Base-by-base conservation (phyloP, 192 early-diverging fungal genomes). In the Backusella westeae region DNA sequence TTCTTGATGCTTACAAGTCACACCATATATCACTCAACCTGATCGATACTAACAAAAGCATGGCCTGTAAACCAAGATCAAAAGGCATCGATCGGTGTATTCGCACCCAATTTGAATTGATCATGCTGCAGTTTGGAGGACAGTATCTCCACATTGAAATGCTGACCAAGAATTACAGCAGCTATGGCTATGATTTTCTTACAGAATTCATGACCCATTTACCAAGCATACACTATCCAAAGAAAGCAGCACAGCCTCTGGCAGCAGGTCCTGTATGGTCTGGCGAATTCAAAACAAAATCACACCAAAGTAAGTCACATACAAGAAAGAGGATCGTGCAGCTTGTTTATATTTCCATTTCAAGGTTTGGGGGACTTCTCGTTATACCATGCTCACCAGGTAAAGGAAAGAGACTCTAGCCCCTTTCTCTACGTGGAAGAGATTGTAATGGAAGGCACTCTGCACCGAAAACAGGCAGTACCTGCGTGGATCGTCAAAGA, bases 221-320 rank as follows among this genome's bases (percentile, higher is more conserved):
- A 69, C 68, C 68, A 39, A 69, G 21, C 21, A 19, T n/a, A 19
- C 4, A 23, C 5, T 23, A 41, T 38, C 34, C 34, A 41, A 69
- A 39, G 56, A 63, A 63, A 29, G 9, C 3, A 26, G 4, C 12
- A n/a, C 56, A 63, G 23, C 56, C 10, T 29, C 10, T 63, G 7
- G 35, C 68, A 23, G 12, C 36, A 69, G 8, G 9, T 23, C 68
- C 68, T 41, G 36, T 38, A 23, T 69, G 68, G 68, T 39, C 21
- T 39, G 68, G 68, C n/a, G 35, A 35, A 21, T 69, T 69, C 41
- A 69, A 69, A 69, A 69, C 68, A 23, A 69, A 69, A 69, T 38
- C 38, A 23, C 35, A 23, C 3, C 34, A 69, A 39, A 21, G 35
- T 21, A 69, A 38, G 21, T 39, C 3, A 21, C 39, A 21, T 35